A percentile compares a stretch with the other conserved stretches of the same genome.
phyloP scores from a whole-genome alignment of 306 rosid species.

The Neltuma alba region DNA sequence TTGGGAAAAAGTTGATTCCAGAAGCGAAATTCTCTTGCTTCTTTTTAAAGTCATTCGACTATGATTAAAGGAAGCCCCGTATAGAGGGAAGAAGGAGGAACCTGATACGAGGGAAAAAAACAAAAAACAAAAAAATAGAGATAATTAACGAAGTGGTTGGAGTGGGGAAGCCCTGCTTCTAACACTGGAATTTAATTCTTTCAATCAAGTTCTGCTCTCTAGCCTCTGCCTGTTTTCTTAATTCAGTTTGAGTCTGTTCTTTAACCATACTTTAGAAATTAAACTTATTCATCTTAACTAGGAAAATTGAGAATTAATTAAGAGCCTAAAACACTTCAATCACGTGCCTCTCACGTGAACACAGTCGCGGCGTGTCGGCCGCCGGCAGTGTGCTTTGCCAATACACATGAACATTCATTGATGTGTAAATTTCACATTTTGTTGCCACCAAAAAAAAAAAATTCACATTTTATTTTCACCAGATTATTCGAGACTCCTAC shows the following conservation, averaged over 20 bases:
- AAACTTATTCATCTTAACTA: no score
- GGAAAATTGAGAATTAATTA: no score
- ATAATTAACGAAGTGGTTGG: slow-evolving; percentile 11
- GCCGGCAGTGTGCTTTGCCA: background rate
- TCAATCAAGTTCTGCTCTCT: background rate
- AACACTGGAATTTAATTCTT: background rate
- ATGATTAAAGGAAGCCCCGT: slow-evolving; percentile 27
- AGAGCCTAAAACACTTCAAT: no score
- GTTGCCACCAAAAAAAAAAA: no score
- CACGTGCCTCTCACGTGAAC: no score
- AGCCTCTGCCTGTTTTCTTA: background rate
- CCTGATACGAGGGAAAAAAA: slow-evolving; percentile 15
- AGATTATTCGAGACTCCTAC: no score
- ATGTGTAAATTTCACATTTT: background rate
- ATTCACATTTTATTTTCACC: background rate
- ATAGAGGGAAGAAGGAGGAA: background rate
- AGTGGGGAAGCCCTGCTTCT: background rate
- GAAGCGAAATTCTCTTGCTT: slow-evolving; percentile 45
- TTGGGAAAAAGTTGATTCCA: slow-evolving; percentile 39
- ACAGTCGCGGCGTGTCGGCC: no score
- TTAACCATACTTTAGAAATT: no score
- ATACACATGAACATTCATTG: no score
- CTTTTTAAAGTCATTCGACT: slow-evolving; percentile 33
- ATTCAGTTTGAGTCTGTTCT: no score
- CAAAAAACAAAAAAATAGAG: background rate